A percentile compares a stretch with the other conserved stretches of the same genome.
Evolutionary conservation across 1,284 basidiomycete species (phyloP).

Genomic region (Trichosporon sp.): DNA sequence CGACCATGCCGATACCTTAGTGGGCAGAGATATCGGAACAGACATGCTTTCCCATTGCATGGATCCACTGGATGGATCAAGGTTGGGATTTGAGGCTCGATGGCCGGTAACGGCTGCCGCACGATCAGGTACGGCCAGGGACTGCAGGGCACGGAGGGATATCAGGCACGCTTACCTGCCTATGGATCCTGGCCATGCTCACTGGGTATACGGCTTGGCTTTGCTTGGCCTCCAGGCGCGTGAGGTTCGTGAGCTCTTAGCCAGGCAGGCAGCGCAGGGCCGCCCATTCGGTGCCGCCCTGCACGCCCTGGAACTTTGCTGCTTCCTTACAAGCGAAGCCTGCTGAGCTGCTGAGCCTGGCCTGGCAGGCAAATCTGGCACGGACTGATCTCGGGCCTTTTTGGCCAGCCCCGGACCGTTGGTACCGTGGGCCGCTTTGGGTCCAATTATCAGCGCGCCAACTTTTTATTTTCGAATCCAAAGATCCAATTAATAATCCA

Average conservation of each 20-base stretch:
- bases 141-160: too few relatives aligned
- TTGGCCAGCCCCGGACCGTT: not conserved
- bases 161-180: too few relatives aligned
- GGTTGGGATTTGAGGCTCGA: not conserved
- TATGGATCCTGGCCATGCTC: too few relatives aligned
- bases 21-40: not conserved
- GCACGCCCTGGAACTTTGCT: too few relatives aligned
- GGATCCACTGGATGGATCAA: not conserved
- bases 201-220: too few relatives aligned
- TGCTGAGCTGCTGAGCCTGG: not conserved
- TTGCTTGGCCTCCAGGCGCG: too few relatives aligned
- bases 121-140: not conserved
- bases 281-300: too few relatives aligned
- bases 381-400: not conserved
- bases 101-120: not conserved
- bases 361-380: not conserved
- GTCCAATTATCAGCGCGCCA: too few relatives aligned
- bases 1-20: too few relatives aligned
- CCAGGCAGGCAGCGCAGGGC: too few relatives aligned
- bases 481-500: too few relatives aligned
- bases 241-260: too few relatives aligned
- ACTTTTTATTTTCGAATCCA: not conserved
- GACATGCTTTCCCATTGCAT: not conserved
- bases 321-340: not conserved
- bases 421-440: not conserved